Evolutionary conservation across 257 asterid species (phyloP).

Genomic region (Solanum tarapatanum): DNA sequence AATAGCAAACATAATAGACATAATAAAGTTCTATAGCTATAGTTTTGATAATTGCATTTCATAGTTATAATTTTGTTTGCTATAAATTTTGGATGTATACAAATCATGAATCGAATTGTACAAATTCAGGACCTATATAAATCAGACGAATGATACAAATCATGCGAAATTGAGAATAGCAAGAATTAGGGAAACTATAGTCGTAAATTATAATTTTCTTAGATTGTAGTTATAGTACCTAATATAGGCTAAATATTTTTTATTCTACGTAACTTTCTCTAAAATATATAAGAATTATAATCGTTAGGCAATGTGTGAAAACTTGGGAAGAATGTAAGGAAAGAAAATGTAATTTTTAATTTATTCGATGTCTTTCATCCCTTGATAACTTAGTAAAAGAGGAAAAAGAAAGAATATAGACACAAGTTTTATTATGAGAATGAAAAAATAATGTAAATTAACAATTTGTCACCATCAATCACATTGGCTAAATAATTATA

Average conservation of each 20-base stretch:
- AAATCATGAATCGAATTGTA: too few relatives aligned
- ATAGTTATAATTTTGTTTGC: too few relatives aligned
- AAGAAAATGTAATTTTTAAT: not conserved
- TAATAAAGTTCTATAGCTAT: too few relatives aligned
- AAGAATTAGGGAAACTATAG: too few relatives aligned
- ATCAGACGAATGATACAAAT: too few relatives aligned
- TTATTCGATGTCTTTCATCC: not conserved
- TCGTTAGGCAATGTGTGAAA: not conserved
- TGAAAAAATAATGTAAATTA: not conserved
- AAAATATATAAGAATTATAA: not conserved
- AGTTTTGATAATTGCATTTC: too few relatives aligned
- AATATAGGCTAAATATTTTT: not conserved
- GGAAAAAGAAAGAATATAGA: not conserved
- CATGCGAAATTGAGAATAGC: too few relatives aligned
- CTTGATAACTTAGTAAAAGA: not conserved
- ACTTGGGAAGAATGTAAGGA: not conserved
- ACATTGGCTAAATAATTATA: not conserved
- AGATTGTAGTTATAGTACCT: not conserved
- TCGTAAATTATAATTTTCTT: too few relatives aligned
- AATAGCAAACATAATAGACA: too few relatives aligned
- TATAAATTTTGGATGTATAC: too few relatives aligned
- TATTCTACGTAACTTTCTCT: too few relatives aligned
- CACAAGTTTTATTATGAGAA: not conserved
- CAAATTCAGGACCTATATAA: too few relatives aligned
- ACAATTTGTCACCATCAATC: not conserved